Percentiles rank a stretch among this genome's conserved stretches.
Conservation (phyloP, 345 rosid genomes). For the Euphorbia tirucalli region DNA sequence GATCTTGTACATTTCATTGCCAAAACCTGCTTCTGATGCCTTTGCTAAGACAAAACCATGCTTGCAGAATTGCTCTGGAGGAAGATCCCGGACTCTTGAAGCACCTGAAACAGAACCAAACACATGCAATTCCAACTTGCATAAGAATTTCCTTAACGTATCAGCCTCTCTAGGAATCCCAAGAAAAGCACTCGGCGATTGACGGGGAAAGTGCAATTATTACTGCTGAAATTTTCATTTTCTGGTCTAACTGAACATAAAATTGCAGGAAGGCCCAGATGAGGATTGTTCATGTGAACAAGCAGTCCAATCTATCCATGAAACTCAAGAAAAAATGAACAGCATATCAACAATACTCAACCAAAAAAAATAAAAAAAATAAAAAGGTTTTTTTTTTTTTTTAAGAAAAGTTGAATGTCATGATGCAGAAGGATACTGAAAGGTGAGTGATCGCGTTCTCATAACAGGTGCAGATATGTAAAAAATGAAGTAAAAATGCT, state of each 20-base stretch:
- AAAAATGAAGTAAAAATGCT: too few species aligned
- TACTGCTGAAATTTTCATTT: background rate
- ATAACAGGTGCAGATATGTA: background rate
- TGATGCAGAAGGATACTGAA: background rate
- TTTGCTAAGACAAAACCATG: slow-evolving; percentile 88
- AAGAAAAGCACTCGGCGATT: too few species aligned
- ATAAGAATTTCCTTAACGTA: background rate
- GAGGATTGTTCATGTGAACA: background rate
- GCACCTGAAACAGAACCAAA: slow-evolving; percentile 49
- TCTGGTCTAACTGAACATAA: background rate
- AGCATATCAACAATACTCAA: background rate
- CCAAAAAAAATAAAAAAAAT: too few species aligned
- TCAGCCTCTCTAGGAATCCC: background rate
- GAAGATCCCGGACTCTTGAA: slow-evolving; percentile 59
- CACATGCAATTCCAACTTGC: slow-evolving; percentile 1
- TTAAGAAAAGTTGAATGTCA: background rate
- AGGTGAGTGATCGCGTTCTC: background rate
- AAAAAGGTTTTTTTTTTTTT: too few species aligned
- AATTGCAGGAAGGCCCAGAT: background rate
- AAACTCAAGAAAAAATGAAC: background rate
- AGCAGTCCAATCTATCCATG: background rate
- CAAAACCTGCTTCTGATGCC: slow-evolving; percentile 96
- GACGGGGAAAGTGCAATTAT: too few species aligned
- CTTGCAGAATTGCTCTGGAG: slow-evolving; percentile 74
- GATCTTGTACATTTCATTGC: slow-evolving; percentile 97